Conservation (phyloP, 805 yeast genomes). For the Aciculoconidium aculeatum region DNA sequence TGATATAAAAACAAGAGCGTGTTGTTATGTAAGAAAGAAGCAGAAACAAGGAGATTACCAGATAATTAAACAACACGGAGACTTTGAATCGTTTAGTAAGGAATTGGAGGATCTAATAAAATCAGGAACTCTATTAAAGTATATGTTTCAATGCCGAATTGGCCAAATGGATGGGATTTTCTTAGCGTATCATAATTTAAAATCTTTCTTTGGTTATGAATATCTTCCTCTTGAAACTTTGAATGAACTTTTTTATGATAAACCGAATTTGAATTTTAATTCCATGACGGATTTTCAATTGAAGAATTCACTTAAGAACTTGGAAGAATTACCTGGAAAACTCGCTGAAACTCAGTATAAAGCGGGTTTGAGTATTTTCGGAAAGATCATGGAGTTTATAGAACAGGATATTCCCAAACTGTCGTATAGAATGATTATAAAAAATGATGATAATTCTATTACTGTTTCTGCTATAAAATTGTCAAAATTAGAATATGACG, state of each 20-base stretch:
- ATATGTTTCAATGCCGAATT: slow-evolving; percentile 84
- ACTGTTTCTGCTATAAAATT: too few species aligned
- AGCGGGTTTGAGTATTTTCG: slow-evolving; percentile 22
- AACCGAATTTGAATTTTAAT: too few species aligned
- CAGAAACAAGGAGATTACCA: too few species aligned
- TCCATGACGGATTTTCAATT: slow-evolving; percentile 6
- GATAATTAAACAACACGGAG: slow-evolving; percentile 55
- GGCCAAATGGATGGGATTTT: slow-evolving; percentile 98
- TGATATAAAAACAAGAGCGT: slow-evolving; percentile 90
- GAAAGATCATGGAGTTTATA: slow-evolving; percentile 22
- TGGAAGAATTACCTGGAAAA: slow-evolving; percentile 33
- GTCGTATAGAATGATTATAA: slow-evolving; percentile 27
- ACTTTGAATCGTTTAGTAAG: slow-evolving; percentile 72
- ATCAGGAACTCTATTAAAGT: slow-evolving; percentile 71
- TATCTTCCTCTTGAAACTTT: slow-evolving; percentile 71
- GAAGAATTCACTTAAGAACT: slow-evolving; percentile 1
- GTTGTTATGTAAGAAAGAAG: slow-evolving; percentile 73
- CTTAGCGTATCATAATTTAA: slow-evolving; percentile 83
- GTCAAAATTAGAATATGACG: too few species aligned
- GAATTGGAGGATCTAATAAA: slow-evolving; percentile 73
- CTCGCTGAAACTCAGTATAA: slow-evolving; percentile 69
- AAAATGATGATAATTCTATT: too few species aligned
- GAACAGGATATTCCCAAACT: slow-evolving; percentile 19
- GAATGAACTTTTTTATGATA: slow-evolving; percentile 41
- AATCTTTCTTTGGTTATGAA: slow-evolving; percentile 81